These are phyloP conservation scores for Trichoderma afroharzianum DNA, from an alignment of 2,329 filamentous ascomycete species.

Conservation along the genomic window DNA sequence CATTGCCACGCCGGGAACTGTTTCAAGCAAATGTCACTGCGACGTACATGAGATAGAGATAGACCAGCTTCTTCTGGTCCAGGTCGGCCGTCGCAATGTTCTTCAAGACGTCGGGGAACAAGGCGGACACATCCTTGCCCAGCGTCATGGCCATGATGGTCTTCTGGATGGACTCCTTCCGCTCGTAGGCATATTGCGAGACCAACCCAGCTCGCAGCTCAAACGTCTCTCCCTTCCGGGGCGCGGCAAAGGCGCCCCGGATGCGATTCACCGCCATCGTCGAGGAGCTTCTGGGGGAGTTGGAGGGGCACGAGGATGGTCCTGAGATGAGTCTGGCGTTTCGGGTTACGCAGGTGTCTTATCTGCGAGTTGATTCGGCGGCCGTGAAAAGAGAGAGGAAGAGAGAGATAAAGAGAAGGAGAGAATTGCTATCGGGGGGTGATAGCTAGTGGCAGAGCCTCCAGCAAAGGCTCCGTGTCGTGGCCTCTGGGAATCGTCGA, in stretches of 20 bases:
- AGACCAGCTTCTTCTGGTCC: conserved; percentile 99
- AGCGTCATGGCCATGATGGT: conserved; percentile 99
- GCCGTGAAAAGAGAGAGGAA: background rate
- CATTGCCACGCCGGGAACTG: background rate
- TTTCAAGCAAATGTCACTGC: background rate
- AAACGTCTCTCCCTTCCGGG: conserved; percentile 96
- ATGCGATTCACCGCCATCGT: conserved; percentile 95
- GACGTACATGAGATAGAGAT: conserved; percentile 89
- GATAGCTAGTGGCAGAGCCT: background rate
- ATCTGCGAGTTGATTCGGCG: background rate
- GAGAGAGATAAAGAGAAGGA: background rate
- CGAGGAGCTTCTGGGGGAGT: conserved; percentile 20
- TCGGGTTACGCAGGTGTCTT: background rate
- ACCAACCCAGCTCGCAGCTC: conserved; percentile 93
- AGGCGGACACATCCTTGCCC: conserved; percentile 94
- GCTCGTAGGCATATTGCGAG: conserved; percentile 98
- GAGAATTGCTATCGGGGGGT: background rate
- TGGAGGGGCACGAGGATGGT: conserved; percentile 27
- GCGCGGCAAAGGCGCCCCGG: conserved; percentile 85
- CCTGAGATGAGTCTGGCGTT: background rate
- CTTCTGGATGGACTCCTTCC: conserved; percentile 98
- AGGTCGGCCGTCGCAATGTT: conserved; percentile 94
- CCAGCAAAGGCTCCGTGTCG: conserved; percentile 1
- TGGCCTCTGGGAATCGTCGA: background rate
- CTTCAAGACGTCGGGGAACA: conserved; percentile 97